Percentiles rank a stretch among this genome's conserved stretches.
phyloP scores from a whole-genome alignment of 2,329 filamentous ascomycete genomes.

The Calcarisporium arbuscula region DNA sequence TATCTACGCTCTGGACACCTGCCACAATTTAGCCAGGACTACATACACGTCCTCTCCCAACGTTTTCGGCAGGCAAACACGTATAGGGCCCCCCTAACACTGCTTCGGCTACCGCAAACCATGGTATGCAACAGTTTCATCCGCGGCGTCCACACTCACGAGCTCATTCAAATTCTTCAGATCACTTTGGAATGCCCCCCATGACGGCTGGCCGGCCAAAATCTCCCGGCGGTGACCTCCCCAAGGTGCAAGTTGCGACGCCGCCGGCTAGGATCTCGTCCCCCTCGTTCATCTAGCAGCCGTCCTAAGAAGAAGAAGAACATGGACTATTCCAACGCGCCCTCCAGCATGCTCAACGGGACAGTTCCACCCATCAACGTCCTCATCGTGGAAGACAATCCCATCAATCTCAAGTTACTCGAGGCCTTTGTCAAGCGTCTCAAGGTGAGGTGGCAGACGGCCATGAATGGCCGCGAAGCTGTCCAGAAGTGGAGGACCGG shows the following conservation, averaged over 20 bases:
- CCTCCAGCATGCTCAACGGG: slow-evolving; percentile 65
- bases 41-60: slow-evolving; percentile 81
- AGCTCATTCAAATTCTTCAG: slow-evolving; percentile 55
- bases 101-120: slow-evolving; percentile 26
- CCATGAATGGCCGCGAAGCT: slow-evolving; percentile 89
- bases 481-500: slow-evolving; percentile 89
- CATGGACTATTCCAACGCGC: slow-evolving; percentile 38
- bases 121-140: slow-evolving; percentile 26
- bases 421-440: slow-evolving; percentile 94
- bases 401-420: slow-evolving; percentile 89
- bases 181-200: slow-evolving; percentile 38
- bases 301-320: slow-evolving; percentile 51
- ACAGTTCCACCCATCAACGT: slow-evolving; percentile 94
- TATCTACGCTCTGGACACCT: slow-evolving; percentile 54
- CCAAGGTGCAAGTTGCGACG: slow-evolving; percentile 43
- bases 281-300: slow-evolving; percentile 38
- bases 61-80: slow-evolving; percentile 24
- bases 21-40: too few relatives aligned
- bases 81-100: too few relatives aligned
- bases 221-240: slow-evolving; percentile 44
- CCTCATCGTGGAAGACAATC: slow-evolving; percentile 96
- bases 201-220: slow-evolving; percentile 45
- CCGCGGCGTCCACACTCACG: slow-evolving; percentile 42
- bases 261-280: slow-evolving; percentile 42
- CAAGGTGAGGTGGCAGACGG: slow-evolving; percentile 95